Conservation (phyloP, 306 rosid genomes). For the Vigna mungo region DNA sequence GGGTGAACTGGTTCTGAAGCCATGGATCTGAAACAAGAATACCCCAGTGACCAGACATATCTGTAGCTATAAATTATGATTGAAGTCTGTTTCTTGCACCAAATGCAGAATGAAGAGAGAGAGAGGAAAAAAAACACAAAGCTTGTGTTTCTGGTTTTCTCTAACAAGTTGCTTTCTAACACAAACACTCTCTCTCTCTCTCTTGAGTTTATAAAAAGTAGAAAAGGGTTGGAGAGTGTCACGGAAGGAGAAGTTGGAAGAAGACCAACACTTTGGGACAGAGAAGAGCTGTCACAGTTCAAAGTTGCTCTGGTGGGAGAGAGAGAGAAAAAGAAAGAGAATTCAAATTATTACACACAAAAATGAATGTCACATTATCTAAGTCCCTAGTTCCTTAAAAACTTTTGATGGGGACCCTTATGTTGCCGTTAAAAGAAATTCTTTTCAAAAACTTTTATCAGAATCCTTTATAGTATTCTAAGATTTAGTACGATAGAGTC, state of each 20-base stretch:
- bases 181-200: background rate
- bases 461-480: background rate
- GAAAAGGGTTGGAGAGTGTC: conserved; percentile 6
- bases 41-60: conserved; percentile 86
- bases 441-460: conserved; percentile 1
- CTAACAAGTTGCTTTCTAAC: background rate
- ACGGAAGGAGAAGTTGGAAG: background rate
- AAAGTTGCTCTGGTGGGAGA: conserved; percentile 49
- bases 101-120: conserved; percentile 23
- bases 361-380: background rate
- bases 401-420: conserved; percentile 41
- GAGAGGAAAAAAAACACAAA: background rate
- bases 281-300: conserved; percentile 74
- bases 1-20: conserved; percentile 97
- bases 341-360: conserved; percentile 63
- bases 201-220: background rate
- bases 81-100: background rate
- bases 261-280: conserved; percentile 63
- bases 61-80: background rate
- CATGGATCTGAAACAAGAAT: conserved; percentile 98
- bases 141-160: conserved; percentile 9
- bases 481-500: background rate
- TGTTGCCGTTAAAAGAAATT: conserved; percentile 36
- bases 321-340: conserved; percentile 32
- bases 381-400: background rate